phyloP scores from a whole-genome alignment of 371 early-diverging fungal species.

The Chytridiales sp. region DNA sequence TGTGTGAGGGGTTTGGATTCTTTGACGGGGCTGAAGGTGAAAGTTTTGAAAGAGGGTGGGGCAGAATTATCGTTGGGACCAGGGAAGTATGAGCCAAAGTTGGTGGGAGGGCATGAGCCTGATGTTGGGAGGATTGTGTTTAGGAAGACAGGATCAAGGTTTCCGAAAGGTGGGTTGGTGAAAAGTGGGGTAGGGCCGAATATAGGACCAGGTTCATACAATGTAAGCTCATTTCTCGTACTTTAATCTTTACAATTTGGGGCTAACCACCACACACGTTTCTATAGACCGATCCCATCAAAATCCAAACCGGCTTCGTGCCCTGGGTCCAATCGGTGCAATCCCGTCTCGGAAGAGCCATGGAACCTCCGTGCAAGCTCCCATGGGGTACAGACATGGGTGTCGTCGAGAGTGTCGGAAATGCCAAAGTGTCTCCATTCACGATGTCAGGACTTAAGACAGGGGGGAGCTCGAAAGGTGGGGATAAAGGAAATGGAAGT shows the following conservation, averaged over 20 bases:
- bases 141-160: constrained; percentile 4
- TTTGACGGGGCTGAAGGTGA: neutral
- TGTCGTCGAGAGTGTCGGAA: constrained; percentile 17
- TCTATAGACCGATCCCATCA: too few relatives aligned
- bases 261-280: neutral
- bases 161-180: neutral
- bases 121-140: constrained; percentile 3
- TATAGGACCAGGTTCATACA: constrained; percentile 7
- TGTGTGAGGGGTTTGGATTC: neutral
- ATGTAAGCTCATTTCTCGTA: constrained; percentile 1
- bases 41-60: neutral
- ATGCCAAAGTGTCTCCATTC: constrained; percentile 11
- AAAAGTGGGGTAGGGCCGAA: neutral
- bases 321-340: constrained; percentile 18
- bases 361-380: constrained; percentile 5
- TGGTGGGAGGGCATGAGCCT: neutral
- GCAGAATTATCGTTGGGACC: neutral
- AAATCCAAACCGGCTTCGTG: too few relatives aligned
- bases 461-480: too few relatives aligned
- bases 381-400: constrained; percentile 22
- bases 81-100: neutral
- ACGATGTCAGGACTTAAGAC: too few relatives aligned
- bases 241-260: neutral
- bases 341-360: constrained; percentile 13
- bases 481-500: too few relatives aligned